Conservation (phyloP, 805 yeast genomes). For the Cyberlindnera bimundalis region DNA sequence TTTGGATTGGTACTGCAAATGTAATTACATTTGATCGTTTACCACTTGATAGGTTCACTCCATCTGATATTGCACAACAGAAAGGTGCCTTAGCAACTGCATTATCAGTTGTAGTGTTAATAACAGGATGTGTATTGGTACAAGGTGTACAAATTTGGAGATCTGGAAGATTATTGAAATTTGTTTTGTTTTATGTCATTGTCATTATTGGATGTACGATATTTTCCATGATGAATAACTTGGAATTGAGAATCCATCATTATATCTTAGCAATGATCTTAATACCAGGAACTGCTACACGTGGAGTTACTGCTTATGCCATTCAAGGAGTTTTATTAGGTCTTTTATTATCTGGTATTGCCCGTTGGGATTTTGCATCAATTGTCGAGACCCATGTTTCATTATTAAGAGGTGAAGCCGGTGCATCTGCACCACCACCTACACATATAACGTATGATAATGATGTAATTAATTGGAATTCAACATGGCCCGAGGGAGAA, state of each 20-base stretch:
- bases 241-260: conserved; percentile 77
- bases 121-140: conserved; percentile 53
- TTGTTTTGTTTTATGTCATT: conserved; percentile 49
- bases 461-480: conserved; percentile 28
- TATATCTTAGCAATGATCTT: conserved; percentile 73
- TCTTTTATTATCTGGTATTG: conserved; percentile 74
- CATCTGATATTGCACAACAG: conserved; percentile 65
- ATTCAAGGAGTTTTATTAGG: conserved; percentile 88
- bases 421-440: conserved; percentile 49
- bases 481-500: conserved; percentile 8
- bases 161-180: conserved; percentile 63
- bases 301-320: conserved; percentile 63
- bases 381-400: conserved; percentile 73
- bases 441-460: conserved; percentile 30
- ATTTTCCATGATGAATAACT: conserved; percentile 54
- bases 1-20: conserved; percentile 82
- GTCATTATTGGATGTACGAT: conserved; percentile 42
- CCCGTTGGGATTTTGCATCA: conserved; percentile 93
- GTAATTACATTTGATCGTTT: conserved; percentile 84
- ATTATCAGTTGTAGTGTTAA: conserved; percentile 41
- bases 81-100: conserved; percentile 76
- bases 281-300: conserved; percentile 80
- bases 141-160: conserved; percentile 83
- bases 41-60: conserved; percentile 81
- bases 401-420: conserved; percentile 71